Percentiles rank a stretch among this genome's conserved stretches.
These are phyloP conservation scores for Globisporangium cystogenes DNA, from an alignment of 352 stramenopile species.

Conservation along the genomic window DNA sequence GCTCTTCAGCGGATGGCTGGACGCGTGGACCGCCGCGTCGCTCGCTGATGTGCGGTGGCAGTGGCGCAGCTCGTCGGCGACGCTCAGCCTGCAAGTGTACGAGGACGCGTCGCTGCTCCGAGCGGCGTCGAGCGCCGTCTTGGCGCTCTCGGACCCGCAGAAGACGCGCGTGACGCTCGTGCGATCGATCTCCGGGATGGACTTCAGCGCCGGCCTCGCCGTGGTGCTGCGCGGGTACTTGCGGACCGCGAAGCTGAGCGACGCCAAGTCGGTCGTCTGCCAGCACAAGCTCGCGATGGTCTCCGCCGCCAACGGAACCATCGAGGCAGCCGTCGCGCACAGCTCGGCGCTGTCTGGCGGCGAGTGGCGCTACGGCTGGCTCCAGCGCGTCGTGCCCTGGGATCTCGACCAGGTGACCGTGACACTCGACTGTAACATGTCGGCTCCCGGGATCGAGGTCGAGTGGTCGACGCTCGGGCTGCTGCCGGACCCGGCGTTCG, in stretches of 20 bases:
- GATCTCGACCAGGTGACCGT: constrained; percentile 31
- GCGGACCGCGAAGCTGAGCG: constrained; percentile 1
- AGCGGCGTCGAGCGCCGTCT: constrained; percentile 24
- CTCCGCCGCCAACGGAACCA: constrained; percentile 18
- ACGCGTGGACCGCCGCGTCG: constrained; percentile 35
- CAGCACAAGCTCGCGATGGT: constrained; percentile 23
- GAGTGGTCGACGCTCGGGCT: constrained; percentile 51
- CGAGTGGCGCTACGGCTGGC: constrained; percentile 34
- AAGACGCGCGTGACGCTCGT: constrained; percentile 16
- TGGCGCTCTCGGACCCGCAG: constrained; percentile 20
- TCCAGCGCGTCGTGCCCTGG: constrained; percentile 23
- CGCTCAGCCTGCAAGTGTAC: constrained; percentile 12
- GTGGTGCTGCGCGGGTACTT: constrained; percentile 42
- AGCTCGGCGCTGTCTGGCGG: constrained; percentile 3
- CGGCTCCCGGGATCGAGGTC: constrained; percentile 16
- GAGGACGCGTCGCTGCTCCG: constrained; percentile 35
- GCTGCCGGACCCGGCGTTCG: constrained; percentile 45
- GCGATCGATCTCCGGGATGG: constrained; percentile 24
- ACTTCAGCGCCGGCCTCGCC: constrained; percentile 33
- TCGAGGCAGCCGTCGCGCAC: neutral
- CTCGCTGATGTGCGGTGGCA: constrained; percentile 19
- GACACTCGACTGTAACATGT: constrained; percentile 39
- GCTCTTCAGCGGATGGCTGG: constrained; percentile 43
- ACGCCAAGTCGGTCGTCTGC: constrained; percentile 12
- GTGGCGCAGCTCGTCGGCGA: constrained; percentile 20